These are phyloP conservation scores for Chaetomiaceae sp. DNA, from an alignment of 2,329 filamentous ascomycete species.

Conservation along the genomic window DNA sequence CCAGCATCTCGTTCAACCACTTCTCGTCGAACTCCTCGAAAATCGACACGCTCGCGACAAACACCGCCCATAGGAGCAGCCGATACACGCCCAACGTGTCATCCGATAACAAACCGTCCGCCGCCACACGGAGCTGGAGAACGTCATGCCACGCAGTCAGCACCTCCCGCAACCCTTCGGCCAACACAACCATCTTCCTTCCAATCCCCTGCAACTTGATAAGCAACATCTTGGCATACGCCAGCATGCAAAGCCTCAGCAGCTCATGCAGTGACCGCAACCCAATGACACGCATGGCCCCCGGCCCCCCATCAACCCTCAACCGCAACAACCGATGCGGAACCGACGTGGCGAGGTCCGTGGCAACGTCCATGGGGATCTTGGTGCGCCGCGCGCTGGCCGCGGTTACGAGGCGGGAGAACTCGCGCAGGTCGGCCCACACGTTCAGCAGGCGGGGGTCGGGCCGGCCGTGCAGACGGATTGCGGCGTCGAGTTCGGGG, in stretches of 20 bases:
- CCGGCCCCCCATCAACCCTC: not conserved
- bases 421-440: slow-evolving; percentile 18
- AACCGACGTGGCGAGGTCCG: not conserved
- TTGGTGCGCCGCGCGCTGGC: not conserved
- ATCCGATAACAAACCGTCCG: too few species aligned
- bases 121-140: not conserved
- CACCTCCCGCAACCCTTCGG: not conserved
- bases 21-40: slow-evolving; percentile 6
- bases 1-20: slow-evolving; percentile 3
- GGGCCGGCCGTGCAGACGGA: not conserved
- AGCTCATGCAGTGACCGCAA: slow-evolving; percentile 3
- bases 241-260: slow-evolving; percentile 12
- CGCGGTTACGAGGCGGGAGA: slow-evolving; percentile 5
- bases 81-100: not conserved
- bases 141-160: not conserved
- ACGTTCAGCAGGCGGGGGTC: slow-evolving; percentile 13
- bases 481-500: not conserved
- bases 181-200: slow-evolving; percentile 8
- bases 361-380: not conserved
- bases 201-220: slow-evolving; percentile 2
- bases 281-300: too few species aligned
- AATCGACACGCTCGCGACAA: slow-evolving; percentile 11
- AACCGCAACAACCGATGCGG: slow-evolving; percentile 3
- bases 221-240: slow-evolving; percentile 12
- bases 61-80: slow-evolving; percentile 11